Evolutionary conservation across 2,329 filamentous ascomycete species (phyloP), one percentile per base, ranked within the genome.

Genomic region (Talaromyces sp.): DNA sequence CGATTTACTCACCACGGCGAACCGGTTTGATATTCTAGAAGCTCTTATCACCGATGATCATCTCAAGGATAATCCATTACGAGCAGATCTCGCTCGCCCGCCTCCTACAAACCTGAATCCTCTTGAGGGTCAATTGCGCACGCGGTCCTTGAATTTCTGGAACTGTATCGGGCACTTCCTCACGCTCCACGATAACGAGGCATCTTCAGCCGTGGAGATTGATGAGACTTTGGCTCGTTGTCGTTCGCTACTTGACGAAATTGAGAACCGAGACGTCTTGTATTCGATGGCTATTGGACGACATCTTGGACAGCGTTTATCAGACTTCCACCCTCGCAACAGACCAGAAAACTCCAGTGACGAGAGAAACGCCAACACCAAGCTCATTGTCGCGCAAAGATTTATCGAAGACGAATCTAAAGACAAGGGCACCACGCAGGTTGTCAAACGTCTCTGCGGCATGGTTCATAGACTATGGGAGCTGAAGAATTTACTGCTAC

Each of bases 261-360:
- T 89, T 27, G 93, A 97, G 79, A 95, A 94, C 72, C 88, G 93
- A 62, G 93, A 97, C 74, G 89, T 97, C 19, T 86, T 97, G 64
- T 97, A 97, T 78, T 95, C 91, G 0, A 89, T 97, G 69, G 91
- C 91, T 9, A 87, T 96, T 63, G 88, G 90, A 16, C 88, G 92
- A 31, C 87, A 93, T 68, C 83, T 93, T 59, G 88, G 90, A 54
- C 87, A 88, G 37, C 86, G 87, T 54, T 87, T 85, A 72, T 85
- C 85, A 14, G 81, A 87, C 11, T 85, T 84, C 68, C 86, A 86
- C 37, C 85, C 85, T 68, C 84, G 80, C 66, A 81, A 84, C 27
- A 79, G 85, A 8, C 79, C 86, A 4, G 76, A 79, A 54, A 82
- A 85, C 56, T 86, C 87, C 65, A 80, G 87, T 5, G 88, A 89